These are phyloP conservation scores for Apiosordaria backusii DNA, from an alignment of 495 filamentous ascomycete species.

Conservation along the genomic window DNA sequence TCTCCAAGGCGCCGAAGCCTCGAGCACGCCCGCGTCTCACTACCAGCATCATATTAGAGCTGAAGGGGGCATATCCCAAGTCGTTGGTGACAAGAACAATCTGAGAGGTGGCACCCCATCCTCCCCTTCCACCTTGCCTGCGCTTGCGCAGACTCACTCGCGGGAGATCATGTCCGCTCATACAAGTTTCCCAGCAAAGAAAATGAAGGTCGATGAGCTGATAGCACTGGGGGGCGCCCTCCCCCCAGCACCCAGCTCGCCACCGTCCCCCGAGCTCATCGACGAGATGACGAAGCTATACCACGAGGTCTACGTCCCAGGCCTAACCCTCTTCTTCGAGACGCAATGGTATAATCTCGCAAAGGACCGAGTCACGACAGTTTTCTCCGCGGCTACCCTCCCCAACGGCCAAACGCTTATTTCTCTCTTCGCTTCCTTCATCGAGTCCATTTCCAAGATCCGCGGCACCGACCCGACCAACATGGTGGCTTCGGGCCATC, in stretches of 20 bases:
- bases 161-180: conserved; percentile 42
- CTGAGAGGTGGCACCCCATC: conserved; percentile 30
- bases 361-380: conserved; percentile 33
- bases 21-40: conserved; percentile 38
- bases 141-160: conserved; percentile 25
- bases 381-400: conserved; percentile 38
- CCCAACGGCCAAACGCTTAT: conserved; percentile 56
- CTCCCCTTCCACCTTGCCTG: conserved; percentile 22
- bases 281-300: conserved; percentile 74
- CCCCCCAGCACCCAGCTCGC: conserved; percentile 57
- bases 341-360: conserved; percentile 71
- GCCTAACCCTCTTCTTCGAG: conserved; percentile 77
- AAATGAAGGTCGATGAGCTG: conserved; percentile 71
- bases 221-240: conserved; percentile 61
- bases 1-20: conserved; percentile 49
- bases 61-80: conserved; percentile 25
- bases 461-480: conserved; percentile 54
- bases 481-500: conserved; percentile 57
- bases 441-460: conserved; percentile 42
- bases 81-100: conserved; percentile 18
- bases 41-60: conserved; percentile 35
- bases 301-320: conserved; percentile 69
- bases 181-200: conserved; percentile 57
- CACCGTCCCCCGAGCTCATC: conserved; percentile 47
- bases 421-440: conserved; percentile 60